phyloP scores from a whole-genome alignment of 345 rosid genomes.

The Hypericum perforatum region DNA sequence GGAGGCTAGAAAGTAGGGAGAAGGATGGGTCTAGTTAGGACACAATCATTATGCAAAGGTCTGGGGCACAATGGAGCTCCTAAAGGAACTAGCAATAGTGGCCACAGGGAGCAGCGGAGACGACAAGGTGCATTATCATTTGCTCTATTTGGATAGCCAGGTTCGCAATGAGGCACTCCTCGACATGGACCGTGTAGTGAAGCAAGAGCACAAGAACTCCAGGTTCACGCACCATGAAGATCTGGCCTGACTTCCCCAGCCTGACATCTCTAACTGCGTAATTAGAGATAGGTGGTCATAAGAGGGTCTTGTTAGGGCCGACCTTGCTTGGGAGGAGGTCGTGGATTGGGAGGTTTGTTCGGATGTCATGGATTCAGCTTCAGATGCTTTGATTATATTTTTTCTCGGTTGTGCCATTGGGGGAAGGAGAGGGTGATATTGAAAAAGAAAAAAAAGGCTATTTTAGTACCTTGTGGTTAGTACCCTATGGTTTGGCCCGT shows the following conservation, averaged over 20 bases:
- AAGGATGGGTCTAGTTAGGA: conserved; percentile 17
- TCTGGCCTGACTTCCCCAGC: conserved; percentile 76
- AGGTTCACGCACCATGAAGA: conserved; percentile 72
- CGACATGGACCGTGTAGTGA: conserved; percentile 86
- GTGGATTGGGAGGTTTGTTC: conserved; percentile 33
- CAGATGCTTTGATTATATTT: conserved; percentile 51
- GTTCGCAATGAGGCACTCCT: conserved; percentile 86
- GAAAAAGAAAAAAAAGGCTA: too few species aligned
- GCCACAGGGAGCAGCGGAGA: conserved; percentile 94
- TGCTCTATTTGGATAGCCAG: conserved; percentile 60
- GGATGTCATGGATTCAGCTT: conserved; percentile 58
- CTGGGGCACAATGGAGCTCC: conserved; percentile 63
- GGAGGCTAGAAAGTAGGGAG: conserved; percentile 29
- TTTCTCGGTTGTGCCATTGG: too few species aligned
- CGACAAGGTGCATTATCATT: conserved; percentile 45
- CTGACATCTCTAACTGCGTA: conserved; percentile 77
- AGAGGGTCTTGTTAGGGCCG: conserved; percentile 44
- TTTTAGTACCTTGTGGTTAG: too few species aligned
- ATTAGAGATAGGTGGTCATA: conserved; percentile 76
- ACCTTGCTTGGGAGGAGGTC: conserved; percentile 65
- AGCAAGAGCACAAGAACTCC: conserved; percentile 92
- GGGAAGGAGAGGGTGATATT: too few species aligned
- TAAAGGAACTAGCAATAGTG: conserved; percentile 97
- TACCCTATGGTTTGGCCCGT: too few species aligned
- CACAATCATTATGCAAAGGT: conserved; percentile 43